These are phyloP conservation scores for Phytophthora citrophthora DNA, from an alignment of 352 stramenopile genomes.

Conservation along the genomic window DNA sequence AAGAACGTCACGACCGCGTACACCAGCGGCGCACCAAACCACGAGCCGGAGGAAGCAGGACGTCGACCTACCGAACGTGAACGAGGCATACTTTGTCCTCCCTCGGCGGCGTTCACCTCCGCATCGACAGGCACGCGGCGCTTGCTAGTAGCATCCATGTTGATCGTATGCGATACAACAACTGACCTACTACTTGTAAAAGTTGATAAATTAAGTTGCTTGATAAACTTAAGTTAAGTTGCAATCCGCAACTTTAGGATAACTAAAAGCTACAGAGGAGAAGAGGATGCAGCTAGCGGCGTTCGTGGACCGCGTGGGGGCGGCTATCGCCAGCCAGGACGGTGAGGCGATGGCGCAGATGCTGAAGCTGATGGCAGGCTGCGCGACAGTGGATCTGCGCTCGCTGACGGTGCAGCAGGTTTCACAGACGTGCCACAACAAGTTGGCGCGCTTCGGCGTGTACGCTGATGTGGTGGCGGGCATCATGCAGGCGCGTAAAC, in stretches of 20 bases:
- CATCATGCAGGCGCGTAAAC: constrained; percentile 71
- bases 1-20: constrained; percentile 59
- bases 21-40: constrained; percentile 50
- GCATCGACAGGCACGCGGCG: constrained; percentile 32
- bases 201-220: not conserved
- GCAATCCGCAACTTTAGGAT: not conserved
- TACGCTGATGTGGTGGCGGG: constrained; percentile 72
- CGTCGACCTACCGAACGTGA: constrained; percentile 7
- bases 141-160: constrained; percentile 38
- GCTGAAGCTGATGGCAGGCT: constrained; percentile 47
- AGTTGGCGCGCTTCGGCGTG: constrained; percentile 57
- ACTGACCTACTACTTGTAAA: not conserved
- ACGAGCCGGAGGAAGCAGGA: constrained; percentile 22
- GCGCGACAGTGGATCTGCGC: constrained; percentile 44
- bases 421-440: constrained; percentile 54
- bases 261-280: not conserved
- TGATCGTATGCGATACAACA: constrained; percentile 5
- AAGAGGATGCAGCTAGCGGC: constrained; percentile 61
- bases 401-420: constrained; percentile 60
- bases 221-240: not conserved
- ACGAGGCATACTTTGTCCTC: constrained; percentile 6
- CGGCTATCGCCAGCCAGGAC: constrained; percentile 56
- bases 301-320: constrained; percentile 68
- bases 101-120: constrained; percentile 25
- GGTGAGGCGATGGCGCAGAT: constrained; percentile 60